Evolutionary conservation across 2,329 filamentous ascomycete genomes (phyloP).

Genomic region (Metarhizium brunneum): DNA sequence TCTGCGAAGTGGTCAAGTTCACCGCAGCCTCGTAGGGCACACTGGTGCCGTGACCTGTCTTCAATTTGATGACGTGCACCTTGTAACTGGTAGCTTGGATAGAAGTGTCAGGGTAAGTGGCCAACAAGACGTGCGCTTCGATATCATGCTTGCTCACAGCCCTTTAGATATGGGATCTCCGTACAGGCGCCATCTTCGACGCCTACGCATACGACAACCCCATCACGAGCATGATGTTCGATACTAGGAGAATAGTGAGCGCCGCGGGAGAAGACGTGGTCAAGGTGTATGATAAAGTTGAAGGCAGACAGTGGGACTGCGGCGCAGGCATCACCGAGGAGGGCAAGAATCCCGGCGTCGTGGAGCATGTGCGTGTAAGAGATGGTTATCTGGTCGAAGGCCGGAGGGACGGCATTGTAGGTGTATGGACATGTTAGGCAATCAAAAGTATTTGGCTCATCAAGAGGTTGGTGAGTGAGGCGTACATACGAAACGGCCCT

Average conservation of each 20-base stretch:
- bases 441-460: background rate
- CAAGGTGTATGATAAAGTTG: constrained; percentile 97
- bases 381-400: constrained; percentile 94
- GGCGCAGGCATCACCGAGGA: constrained; percentile 68
- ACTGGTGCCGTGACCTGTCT: constrained; percentile 89
- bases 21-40: constrained; percentile 88
- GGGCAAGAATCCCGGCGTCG: constrained; percentile 53
- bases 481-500: no score
- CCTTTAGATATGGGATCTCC: constrained; percentile 89
- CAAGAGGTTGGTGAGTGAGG: constrained; percentile 1
- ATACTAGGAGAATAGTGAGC: constrained; percentile 76
- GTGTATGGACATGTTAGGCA: constrained; percentile 70
- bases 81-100: constrained; percentile 88
- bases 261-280: constrained; percentile 89
- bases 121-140: no score
- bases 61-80: constrained; percentile 91
- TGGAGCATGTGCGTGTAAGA: constrained; percentile 82
- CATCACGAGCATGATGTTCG: constrained; percentile 96
- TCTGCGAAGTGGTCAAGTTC: constrained; percentile 91
- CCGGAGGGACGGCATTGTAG: constrained; percentile 75
- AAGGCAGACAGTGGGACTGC: constrained; percentile 93
- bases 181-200: constrained; percentile 89
- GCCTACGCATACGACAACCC: constrained; percentile 92
- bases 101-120: constrained; percentile 81
- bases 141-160: constrained; percentile 7